Evolutionary conservation across 495 filamentous ascomycete genomes (phyloP).

Genomic region (Poronia punctata): DNA sequence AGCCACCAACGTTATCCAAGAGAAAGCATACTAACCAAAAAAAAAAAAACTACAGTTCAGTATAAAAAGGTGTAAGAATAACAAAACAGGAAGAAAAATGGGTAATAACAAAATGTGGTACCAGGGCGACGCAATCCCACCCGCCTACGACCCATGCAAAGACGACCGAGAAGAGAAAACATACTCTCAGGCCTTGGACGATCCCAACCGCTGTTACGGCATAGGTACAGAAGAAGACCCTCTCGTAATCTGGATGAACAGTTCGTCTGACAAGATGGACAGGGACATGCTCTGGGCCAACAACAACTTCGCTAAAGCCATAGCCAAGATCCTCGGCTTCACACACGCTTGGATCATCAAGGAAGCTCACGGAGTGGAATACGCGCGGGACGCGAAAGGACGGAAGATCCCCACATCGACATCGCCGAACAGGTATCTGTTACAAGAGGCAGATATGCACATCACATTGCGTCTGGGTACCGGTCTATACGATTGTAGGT

Average conservation of each 20-base stretch:
- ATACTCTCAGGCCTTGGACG: background rate
- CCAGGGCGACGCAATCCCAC: background rate
- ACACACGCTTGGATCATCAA: conserved; percentile 7
- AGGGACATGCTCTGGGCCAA: conserved; percentile 3
- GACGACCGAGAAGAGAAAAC: conserved; percentile 3
- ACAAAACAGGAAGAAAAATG: background rate
- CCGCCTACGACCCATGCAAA: conserved; percentile 3
- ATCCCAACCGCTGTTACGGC: conserved; percentile 7
- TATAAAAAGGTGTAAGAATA: too few relatives aligned
- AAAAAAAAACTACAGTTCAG: too few relatives aligned
- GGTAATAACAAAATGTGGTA: background rate
- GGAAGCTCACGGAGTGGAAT: background rate
- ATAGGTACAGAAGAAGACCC: conserved; percentile 1
- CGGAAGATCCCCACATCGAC: background rate
- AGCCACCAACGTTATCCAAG: too few relatives aligned
- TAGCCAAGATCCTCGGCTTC: conserved; percentile 3
- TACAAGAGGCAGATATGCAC: conserved; percentile 1
- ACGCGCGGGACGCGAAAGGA: background rate
- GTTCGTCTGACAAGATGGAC: background rate
- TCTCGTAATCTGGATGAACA: conserved; percentile 4
- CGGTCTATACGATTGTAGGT: conserved; percentile 1
- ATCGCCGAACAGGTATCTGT: background rate
- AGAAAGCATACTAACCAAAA: too few relatives aligned
- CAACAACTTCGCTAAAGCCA: conserved; percentile 7
- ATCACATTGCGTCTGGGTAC: conserved; percentile 7